Evolutionary conservation across 371 early-diverging fungal genomes (phyloP), one percentile per base, ranked within the genome.

Genomic region (Batrachochytrium dendrobatidis): DNA sequence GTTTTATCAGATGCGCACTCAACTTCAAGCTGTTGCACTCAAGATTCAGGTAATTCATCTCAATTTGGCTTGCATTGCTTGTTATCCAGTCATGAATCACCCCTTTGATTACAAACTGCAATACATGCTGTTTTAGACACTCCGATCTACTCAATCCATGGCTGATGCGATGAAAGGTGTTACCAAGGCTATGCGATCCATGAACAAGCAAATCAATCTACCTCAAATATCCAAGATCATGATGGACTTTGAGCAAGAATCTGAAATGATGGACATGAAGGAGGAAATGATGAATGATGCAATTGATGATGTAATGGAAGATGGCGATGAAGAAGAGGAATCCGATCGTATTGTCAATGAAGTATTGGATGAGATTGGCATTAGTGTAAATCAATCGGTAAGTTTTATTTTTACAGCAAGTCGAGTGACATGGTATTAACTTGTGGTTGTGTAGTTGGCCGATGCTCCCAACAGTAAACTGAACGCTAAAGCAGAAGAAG

Each of bases 251-350:
- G 95, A 95, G 68, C 81, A 77, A 68, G 94, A 98, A 75, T 81
- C 82, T 33, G 95, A 93, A 65, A 72, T 91, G 66, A 93, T 98
- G 95, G 94, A 98, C 67, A 94, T 98, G 95, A 95, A 95, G 76
- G 93, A 92, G 57, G 95, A 94, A 64, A 88, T 97, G 90, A 93
- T 97, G 92, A 87, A 87, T 46, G 98, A 98, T 63, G 91, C 90
- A 18, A 92, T 98, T 55, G 95, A 98, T 61, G 95, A 92, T 67
- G 90, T 85, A 28, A 86, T 96, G 83, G 94, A 91, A 33, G 95
- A 91, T 58, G 94, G 90, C 30, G 91, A 90, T 45, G 91, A 89
- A 34, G 96, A 94, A 66, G 86, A 86, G 50, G 95, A 83, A 64
- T 63, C 66, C 0, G 82, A 97, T 3, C 79, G 84, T 52, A 91